Evolutionary conservation across 352 stramenopile species (phyloP), one percentile per base, ranked within the genome.

Genomic region (Pythium plurisporium): DNA sequence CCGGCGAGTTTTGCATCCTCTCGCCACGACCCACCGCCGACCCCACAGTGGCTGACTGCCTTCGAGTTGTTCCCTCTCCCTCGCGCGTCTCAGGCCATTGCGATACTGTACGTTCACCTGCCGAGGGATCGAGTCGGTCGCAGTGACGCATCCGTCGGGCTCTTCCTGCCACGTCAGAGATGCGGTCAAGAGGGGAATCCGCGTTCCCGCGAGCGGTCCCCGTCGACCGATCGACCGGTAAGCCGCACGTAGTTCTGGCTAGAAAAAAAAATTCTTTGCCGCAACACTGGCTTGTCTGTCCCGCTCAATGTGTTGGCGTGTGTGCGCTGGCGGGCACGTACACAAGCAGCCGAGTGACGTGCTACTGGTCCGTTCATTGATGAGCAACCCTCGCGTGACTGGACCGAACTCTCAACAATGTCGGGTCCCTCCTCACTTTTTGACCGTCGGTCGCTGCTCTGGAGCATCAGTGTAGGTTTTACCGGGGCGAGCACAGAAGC

Each of bases 161-260:
- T n/a, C 41, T 31, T 26, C 22, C 25, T 48, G 46, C 46, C 46
- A 54, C 46, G 46, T 54, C 46, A 54, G 46, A 14, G 29, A n/a
- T 48, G 42, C 15, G 42, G 20, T n/a, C 42, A 34, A 27, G 22
- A 36, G 40, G 7, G 40, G 40, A 46, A 46, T n/a, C 12, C 40
- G 22, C 12, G 40, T 48, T 48, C 42, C 42, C 42, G 42, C 42
- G 23, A 55, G 23, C 45, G 33, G 47, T n/a, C 47, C 47, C 34
- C 47, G 33, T 45, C 47, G 47, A 55, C 25, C 47, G 20, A 42
- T 30, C 17, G 46, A 5, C 12, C 14, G 30, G 19, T 26, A 12
- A 22, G 25, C 14, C 22, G 5, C 23, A 12, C 8, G 20, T 10
- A 26, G 23, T 27, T 27, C 42, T 48, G 42, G 25, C 22, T 48